phyloP scores from a whole-genome alignment of 441 rosid genomes.

The Jatropha podagrica region DNA sequence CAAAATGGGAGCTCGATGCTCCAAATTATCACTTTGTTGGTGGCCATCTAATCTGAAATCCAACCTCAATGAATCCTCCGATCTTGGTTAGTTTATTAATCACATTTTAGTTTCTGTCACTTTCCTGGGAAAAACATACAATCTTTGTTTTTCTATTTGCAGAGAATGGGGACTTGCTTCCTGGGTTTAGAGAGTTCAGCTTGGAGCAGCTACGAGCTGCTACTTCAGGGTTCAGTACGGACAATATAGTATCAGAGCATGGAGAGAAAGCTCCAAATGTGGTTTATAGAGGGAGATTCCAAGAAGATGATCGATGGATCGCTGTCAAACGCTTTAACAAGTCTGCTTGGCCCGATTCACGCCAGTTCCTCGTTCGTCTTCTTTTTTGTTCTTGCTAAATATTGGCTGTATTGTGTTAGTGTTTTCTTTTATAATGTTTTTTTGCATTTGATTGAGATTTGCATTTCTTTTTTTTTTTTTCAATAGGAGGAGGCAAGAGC shows the following conservation, averaged over 20 bases:
- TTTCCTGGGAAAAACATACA: conserved; percentile 26
- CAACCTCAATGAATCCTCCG: conserved; percentile 58
- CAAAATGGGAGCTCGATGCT: conserved; percentile 91
- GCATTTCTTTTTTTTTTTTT: conserved; percentile 19
- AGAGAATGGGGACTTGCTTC: conserved; percentile 71
- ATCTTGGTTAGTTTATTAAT: conserved; percentile 50
- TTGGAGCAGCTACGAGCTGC: conserved; percentile 78
- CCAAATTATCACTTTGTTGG: conserved; percentile 87
- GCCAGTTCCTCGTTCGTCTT: conserved; percentile 78
- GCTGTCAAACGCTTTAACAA: conserved; percentile 87
- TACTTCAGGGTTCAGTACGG: conserved; percentile 69
- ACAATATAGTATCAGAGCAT: conserved; percentile 87
- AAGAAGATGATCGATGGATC: conserved; percentile 61
- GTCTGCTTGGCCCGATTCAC: conserved; percentile 94
- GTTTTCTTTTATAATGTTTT: background rate
- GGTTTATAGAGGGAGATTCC: conserved; percentile 70
- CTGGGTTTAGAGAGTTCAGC: conserved; percentile 71
- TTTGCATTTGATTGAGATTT: conserved; percentile 5
- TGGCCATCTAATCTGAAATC: conserved; percentile 76
- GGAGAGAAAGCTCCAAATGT: conserved; percentile 97
- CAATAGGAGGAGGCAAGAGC: conserved; percentile 87
- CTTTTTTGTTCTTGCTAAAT: conserved; percentile 9
- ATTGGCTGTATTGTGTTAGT: background rate
- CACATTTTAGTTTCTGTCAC: conserved; percentile 26
- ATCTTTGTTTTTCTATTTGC: background rate